Evolutionary conservation across 345 rosid genomes (phyloP), one percentile per base, ranked within the genome.

Genomic region (Isatis tinctoria): DNA sequence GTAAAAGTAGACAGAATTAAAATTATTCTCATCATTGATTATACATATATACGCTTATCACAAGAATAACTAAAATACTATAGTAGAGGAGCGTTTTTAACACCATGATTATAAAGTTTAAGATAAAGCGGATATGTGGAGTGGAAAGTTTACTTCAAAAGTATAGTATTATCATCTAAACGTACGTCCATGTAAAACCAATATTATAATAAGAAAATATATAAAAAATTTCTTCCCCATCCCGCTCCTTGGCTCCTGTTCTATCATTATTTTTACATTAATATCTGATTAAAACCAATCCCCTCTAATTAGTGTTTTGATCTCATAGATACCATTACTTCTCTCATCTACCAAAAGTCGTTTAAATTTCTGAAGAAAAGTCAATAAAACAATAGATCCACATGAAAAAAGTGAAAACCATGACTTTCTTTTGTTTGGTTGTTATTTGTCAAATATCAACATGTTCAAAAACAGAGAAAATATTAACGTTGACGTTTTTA

Each of bases 321-420:
- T 36, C 36, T 24, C 57, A 51, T 51, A 24, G 10, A 20, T 22
- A 48, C 30, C 26, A 35, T 35, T 27, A 53, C 3, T 22, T 22
- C 22, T 53, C 30, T 24, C 28, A 48, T 47, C 12, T 24, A 14
- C 6, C 0, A 12, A 5, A 32, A 30, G 73, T 79, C 82, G 45
- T 62, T 81, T 79, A 84, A 49, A 2, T 69, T 9, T 28, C 2
- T 35, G 3, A 48, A 20, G 70, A 86, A 84, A 87, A 85, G 86
- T 83, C 86, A 81, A 83, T 33, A 30, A 8, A 75, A 36, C 10
- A 47, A 62, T 30, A 16, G 37, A 65, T 43, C 61, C 72, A 1
- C 72, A 62, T 41, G 8, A 56, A 30, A 54, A 56, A 35, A 11
- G 81, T 77, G 72, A 74, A 83, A 71, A 60, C 44, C 27, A 53